phyloP scores from a whole-genome alignment of 805 yeast genomes.

The Ogataea glucozyma region DNA sequence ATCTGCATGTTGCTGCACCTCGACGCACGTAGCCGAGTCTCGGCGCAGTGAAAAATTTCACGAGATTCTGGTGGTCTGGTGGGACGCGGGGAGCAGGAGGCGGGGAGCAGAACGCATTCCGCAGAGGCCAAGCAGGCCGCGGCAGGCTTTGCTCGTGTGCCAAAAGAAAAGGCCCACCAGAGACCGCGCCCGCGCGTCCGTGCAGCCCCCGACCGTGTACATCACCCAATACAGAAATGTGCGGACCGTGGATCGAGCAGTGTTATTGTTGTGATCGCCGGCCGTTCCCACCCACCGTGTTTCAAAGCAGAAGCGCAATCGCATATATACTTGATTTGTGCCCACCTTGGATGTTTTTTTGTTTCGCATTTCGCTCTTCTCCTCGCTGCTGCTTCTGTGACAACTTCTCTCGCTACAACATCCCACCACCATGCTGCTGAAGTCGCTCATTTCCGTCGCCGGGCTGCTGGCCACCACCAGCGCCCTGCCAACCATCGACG shows the following conservation, averaged over 20 bases:
- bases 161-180: slow-evolving; percentile 9
- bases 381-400: too few relatives aligned
- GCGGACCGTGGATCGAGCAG: background rate
- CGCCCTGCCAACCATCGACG: slow-evolving; percentile 53
- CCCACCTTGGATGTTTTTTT: background rate
- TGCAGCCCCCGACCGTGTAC: too few relatives aligned
- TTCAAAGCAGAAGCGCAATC: background rate
- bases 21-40: slow-evolving; percentile 4
- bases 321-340: background rate
- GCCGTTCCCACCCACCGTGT: background rate
- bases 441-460: slow-evolving; percentile 14
- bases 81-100: background rate
- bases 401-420: background rate
- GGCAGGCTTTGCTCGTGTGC: slow-evolving; percentile 2
- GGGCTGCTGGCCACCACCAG: slow-evolving; percentile 21
- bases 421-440: slow-evolving; percentile 20
- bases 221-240: background rate
- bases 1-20: too few relatives aligned
- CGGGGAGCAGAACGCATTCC: slow-evolving; percentile 4
- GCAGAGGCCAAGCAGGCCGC: background rate
- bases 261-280: background rate
- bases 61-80: slow-evolving; percentile 1
- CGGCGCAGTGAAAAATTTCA: slow-evolving; percentile 6
- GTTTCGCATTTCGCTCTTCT: background rate
- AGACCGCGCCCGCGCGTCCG: too few relatives aligned